Conservation (phyloP, 305 asterid species). For the Lippia alba region DNA sequence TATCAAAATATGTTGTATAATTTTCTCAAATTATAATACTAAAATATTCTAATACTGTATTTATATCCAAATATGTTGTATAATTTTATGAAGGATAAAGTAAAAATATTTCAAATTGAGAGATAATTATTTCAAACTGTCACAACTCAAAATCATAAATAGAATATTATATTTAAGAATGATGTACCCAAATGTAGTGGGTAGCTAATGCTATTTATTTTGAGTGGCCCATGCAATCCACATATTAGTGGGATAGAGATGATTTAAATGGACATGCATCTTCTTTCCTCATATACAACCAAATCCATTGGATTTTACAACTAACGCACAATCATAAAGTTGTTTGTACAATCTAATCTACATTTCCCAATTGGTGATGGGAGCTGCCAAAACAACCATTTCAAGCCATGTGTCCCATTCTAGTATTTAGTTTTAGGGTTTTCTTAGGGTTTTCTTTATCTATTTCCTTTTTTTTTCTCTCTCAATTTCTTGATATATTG, state of each 20-base stretch:
- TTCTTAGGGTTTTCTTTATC: no score
- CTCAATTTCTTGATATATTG: not conserved
- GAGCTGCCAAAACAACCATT: conserved; percentile 49
- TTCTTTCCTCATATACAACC: conserved; percentile 32
- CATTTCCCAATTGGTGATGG: conserved; percentile 36
- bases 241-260: conserved; percentile 9
- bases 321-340: conserved; percentile 30
- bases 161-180: no score
- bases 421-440: not conserved
- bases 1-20: no score
- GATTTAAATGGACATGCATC: conserved; percentile 31
- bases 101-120: no score
- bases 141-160: no score
- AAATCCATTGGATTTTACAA: conserved; percentile 20
- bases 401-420: conserved; percentile 46
- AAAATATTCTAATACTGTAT: no score
- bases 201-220: not conserved
- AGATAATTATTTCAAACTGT: no score
- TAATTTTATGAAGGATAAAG: no score
- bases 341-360: conserved; percentile 29
- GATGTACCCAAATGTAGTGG: not conserved
- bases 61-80: no score
- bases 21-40: no score
- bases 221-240: conserved; percentile 39
- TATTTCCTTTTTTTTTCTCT: no score